These are phyloP conservation scores for Monosporascus sp. DNA, from an alignment of 2,329 filamentous ascomycete genomes.

Conservation along the genomic window DNA sequence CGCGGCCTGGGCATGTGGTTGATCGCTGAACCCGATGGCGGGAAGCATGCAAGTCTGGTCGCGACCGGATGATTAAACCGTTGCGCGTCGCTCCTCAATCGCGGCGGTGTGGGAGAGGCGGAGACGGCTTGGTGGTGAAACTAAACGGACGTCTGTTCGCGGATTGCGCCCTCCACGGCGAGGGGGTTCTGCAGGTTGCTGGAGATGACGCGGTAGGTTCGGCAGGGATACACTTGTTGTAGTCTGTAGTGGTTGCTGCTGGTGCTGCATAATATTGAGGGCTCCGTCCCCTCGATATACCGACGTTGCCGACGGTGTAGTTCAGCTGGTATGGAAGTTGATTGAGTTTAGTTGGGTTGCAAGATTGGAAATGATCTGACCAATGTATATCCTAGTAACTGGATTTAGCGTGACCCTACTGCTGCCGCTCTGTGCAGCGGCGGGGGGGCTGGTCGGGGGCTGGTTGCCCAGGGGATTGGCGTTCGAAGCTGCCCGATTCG, in stretches of 20 bases:
- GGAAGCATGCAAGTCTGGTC: conserved; percentile 40
- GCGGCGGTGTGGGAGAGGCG: conserved; percentile 14
- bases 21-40: conserved; percentile 36
- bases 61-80: conserved; percentile 13
- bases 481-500: conserved; percentile 1
- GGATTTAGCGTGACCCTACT: no score
- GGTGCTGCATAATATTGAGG: neutral
- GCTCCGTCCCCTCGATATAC: neutral
- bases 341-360: conserved; percentile 16
- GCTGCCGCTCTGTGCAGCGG: neutral
- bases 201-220: neutral
- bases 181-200: conserved; percentile 8
- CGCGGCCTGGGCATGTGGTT: conserved; percentile 28
- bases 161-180: conserved; percentile 9
- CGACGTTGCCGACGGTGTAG: no score
- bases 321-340: conserved; percentile 6
- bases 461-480: conserved; percentile 23
- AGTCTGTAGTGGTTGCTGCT: neutral
- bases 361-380: conserved; percentile 16
- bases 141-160: conserved; percentile 1
- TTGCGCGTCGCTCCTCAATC: conserved; percentile 15
- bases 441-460: neutral
- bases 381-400: no score
- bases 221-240: neutral
- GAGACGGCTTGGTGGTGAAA: neutral